Base-by-base conservation (phyloP, 768 basidiomycete species). In the Auriscalpium microsporum region DNA sequence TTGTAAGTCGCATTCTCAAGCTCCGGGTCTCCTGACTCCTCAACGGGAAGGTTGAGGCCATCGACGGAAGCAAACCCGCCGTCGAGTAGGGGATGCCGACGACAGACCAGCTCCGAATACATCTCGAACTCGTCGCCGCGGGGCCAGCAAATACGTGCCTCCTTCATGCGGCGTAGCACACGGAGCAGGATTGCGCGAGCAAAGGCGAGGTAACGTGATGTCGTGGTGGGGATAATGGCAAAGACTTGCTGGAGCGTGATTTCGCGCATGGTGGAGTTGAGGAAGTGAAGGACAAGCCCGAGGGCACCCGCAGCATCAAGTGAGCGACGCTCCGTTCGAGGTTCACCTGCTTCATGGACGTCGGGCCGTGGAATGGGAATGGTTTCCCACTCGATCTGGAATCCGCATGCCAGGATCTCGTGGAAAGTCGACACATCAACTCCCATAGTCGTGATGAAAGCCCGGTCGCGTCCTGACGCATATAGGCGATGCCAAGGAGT, bases 231-330 rank as follows among this genome's bases (percentile, higher is more conserved):
- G 28, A 73, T 69, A 10, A 77, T 50, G 0, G 72, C 71, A 62
- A 79, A 79, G 1, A 77, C 74, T 45, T 74, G 70, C 47, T 71
- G 69, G 2, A 78, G 63, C 36, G 60, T 69, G 7, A 67, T 63
- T 40, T 76, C 69, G 0, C 42, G 64, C 69, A 76, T 76, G 0
- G 71, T 68, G 0, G 75, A 77, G 45, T 64, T 66, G 8, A 78
- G 65, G 17, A 65, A 76, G 51, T 79, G 75, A 1, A 77, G 65
- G 2, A 69, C 53, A 4, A 75, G 69, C 1, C 76, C 72, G 5
- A 79, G 65, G 0, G 68, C 75, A 42, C 75, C 73, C n/a, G 61
- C 61, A 11, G 72, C 69, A 64, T 72, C 63, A 13, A 75, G 62
- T 0, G 73, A 77, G 4, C 70, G 49, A 0, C 54, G 33, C 1